phyloP scores from a whole-genome alignment of 768 basidiomycete genomes.

The Boletus sensibilis region DNA sequence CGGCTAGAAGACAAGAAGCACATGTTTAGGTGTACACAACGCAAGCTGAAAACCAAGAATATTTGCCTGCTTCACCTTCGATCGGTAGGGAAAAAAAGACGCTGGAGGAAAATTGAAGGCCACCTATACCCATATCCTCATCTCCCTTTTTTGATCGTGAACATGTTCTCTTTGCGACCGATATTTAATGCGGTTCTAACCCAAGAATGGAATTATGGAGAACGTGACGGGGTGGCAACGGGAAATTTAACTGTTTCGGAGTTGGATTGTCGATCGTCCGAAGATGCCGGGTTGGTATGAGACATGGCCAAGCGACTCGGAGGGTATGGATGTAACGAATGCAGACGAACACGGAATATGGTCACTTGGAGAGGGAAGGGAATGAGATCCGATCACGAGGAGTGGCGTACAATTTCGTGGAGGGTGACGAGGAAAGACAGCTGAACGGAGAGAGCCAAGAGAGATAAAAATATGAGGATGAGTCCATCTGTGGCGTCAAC shows the following conservation, averaged over 20 bases:
- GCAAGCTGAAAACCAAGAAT: neutral
- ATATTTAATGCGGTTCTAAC: neutral
- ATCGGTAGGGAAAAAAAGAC: neutral
- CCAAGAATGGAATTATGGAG: no score
- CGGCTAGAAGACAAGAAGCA: neutral
- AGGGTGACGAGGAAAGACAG: no score
- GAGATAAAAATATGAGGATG: slow-evolving; percentile 9
- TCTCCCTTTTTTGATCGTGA: no score
- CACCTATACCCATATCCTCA: neutral
- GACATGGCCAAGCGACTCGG: neutral
- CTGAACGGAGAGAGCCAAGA: neutral
- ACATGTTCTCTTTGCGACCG: neutral
- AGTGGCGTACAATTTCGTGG: neutral
- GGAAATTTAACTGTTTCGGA: neutral
- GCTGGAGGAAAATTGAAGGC: neutral
- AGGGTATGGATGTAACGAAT: no score
- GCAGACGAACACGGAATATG: neutral
- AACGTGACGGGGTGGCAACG: neutral
- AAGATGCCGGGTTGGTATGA: neutral
- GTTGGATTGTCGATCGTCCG: neutral
- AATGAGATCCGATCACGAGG: neutral
- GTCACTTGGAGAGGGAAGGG: neutral
- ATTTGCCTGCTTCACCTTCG: neutral
- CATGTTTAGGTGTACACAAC: neutral
- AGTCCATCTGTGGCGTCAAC: slow-evolving; percentile 12